Evolutionary conservation across 2,329 filamentous ascomycete species (phyloP).

Genomic region (Ophiocordyceps unilateralis): DNA sequence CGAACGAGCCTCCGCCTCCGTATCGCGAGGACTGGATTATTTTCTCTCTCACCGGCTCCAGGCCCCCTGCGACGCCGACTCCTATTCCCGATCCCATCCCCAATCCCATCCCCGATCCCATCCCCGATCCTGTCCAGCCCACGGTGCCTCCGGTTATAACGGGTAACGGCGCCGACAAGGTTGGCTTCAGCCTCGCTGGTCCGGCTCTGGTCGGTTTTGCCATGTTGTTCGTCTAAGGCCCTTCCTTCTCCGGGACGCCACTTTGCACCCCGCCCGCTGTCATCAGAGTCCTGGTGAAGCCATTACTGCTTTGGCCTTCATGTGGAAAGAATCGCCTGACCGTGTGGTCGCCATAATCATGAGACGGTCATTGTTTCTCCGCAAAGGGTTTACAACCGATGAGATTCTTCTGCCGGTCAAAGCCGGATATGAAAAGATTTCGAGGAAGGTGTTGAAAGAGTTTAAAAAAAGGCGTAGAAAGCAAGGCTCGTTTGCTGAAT

Average conservation of each 20-base stretch:
- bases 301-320: not conserved
- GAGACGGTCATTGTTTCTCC: no score
- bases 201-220: slow-evolving; percentile 21
- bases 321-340: no score
- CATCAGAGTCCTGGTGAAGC: no score
- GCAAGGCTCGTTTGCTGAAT: no score
- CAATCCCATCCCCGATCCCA: not conserved
- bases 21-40: not conserved
- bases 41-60: not conserved
- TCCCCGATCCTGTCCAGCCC: not conserved
- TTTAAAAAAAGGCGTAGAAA: no score
- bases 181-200: slow-evolving; percentile 17
- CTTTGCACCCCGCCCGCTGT: no score
- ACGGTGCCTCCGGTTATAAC: slow-evolving; percentile 10
- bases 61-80: not conserved
- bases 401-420: no score
- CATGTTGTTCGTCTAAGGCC: slow-evolving; percentile 17
- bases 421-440: no score
- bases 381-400: no score
- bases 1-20: not conserved
- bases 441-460: no score
- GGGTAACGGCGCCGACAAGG: slow-evolving; percentile 19
- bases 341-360: no score
- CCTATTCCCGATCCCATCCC: not conserved
- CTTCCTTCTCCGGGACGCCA: not conserved